A percentile compares a stretch with the other conserved stretches of the same genome.
Evolutionary conservation across 768 basidiomycete species (phyloP).

Genomic region (Boletus pseudopeckii): DNA sequence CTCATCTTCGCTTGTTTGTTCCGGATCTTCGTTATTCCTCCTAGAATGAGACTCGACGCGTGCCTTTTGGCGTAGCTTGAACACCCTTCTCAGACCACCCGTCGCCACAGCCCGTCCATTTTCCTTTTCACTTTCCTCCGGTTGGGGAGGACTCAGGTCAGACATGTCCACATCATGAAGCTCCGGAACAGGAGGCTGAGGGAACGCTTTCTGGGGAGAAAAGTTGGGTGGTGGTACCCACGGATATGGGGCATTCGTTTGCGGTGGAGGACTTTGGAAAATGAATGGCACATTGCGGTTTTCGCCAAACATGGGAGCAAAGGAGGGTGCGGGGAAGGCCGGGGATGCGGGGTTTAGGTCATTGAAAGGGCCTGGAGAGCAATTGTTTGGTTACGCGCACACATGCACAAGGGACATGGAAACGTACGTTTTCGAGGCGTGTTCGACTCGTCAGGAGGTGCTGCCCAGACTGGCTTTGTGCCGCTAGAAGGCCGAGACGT

Average conservation of each 20-base stretch:
- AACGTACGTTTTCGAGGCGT: constrained; percentile 70
- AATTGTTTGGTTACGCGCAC: constrained; percentile 23
- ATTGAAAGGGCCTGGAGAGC: constrained; percentile 41
- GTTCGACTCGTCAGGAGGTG: constrained; percentile 40
- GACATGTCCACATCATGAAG: constrained; percentile 72
- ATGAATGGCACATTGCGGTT: constrained; percentile 73
- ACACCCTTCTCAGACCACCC: constrained; percentile 65
- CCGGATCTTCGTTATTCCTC: constrained; percentile 27
- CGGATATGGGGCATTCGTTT: constrained; percentile 42
- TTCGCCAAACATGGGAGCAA: constrained; percentile 56
- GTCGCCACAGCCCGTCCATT: constrained; percentile 52
- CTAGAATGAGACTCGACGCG: constrained; percentile 29
- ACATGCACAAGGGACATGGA: constrained; percentile 24
- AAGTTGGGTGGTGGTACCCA: constrained; percentile 67
- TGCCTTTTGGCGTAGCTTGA: constrained; percentile 54
- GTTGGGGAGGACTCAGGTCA: constrained; percentile 60
- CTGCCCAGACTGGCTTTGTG: constrained; percentile 58
- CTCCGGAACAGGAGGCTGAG: constrained; percentile 43
- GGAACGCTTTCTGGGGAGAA: constrained; percentile 59
- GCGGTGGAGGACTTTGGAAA: constrained; percentile 54
- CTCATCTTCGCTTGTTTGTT: constrained; percentile 40
- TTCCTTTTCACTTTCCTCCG: constrained; percentile 39
- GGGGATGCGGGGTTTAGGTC: constrained; percentile 39
- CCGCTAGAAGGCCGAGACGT: constrained; percentile 58
- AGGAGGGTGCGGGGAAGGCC: constrained; percentile 33